Conservation (phyloP, 1,284 basidiomycete species). For the Austropuccinia psidii region DNA sequence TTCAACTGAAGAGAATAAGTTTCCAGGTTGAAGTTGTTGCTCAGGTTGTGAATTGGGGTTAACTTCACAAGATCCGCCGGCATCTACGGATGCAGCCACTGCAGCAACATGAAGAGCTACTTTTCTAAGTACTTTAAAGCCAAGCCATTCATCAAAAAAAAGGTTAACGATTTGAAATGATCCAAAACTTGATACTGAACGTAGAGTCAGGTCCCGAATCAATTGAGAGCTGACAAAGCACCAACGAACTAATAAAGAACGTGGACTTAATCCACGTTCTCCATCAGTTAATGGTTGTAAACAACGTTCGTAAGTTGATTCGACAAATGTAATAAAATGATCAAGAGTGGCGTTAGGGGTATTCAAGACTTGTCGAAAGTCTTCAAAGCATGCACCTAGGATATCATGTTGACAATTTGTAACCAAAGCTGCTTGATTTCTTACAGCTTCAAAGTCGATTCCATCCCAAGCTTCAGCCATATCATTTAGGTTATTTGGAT, state of each 20-base stretch:
- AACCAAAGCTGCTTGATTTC: conserved; percentile 78
- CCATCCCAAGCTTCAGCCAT: conserved; percentile 78
- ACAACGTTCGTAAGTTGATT: conserved; percentile 78
- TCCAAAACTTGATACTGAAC: conserved; percentile 77
- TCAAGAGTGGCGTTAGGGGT: conserved; percentile 62
- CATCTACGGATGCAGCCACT: conserved; percentile 72
- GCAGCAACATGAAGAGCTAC: conserved; percentile 78
- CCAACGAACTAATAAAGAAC: conserved; percentile 57
- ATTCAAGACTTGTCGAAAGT: conserved; percentile 69
- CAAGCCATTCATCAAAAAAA: conserved; percentile 83
- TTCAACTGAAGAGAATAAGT: background rate
- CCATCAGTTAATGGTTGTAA: conserved; percentile 59
- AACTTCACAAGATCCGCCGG: background rate
- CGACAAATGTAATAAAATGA: conserved; percentile 75
- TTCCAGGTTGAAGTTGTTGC: background rate
- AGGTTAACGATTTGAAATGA: conserved; percentile 81
- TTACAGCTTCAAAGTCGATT: conserved; percentile 77
- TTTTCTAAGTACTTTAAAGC: conserved; percentile 70
- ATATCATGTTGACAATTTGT: conserved; percentile 85
- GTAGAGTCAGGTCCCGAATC: conserved; percentile 76
- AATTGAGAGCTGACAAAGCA: conserved; percentile 82
- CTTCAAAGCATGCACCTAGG: conserved; percentile 69
- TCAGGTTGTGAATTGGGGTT: background rate
- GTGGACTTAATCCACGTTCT: conserved; percentile 29
- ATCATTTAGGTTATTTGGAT: conserved; percentile 69